These are phyloP conservation scores for Phaeotremella skinneri DNA, from an alignment of 768 basidiomycete species.

Conservation along the genomic window DNA sequence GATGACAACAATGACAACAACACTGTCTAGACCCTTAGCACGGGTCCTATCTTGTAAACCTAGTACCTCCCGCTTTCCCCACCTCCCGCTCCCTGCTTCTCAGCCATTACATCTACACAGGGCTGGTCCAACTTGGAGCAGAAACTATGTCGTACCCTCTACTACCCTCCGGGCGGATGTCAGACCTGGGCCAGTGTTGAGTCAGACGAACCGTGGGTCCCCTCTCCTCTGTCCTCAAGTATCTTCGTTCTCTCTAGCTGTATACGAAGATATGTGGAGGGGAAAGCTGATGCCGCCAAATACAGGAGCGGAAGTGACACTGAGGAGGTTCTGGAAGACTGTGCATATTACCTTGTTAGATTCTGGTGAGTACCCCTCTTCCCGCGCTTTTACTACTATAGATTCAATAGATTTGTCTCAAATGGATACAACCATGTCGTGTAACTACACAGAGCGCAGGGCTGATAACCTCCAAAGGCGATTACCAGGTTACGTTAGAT, in stretches of 20 bases:
- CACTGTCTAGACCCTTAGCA: neutral
- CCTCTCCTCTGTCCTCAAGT: neutral
- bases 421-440: neutral
- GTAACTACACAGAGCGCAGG: too few species aligned
- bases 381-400: neutral
- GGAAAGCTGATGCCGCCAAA: neutral
- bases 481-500: constrained; percentile 70
- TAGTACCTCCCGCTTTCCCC: neutral
- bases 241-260: neutral
- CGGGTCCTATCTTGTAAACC: neutral
- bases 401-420: constrained; percentile 32
- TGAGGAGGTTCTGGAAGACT: constrained; percentile 90
- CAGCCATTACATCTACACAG: too few species aligned
- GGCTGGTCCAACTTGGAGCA: neutral
- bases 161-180: constrained; percentile 19
- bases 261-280: neutral
- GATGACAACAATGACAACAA: neutral
- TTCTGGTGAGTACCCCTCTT: constrained; percentile 41
- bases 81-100: too few species aligned
- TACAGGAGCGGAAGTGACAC: constrained; percentile 77
- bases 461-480: constrained; percentile 21
- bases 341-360: constrained; percentile 68
- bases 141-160: neutral
- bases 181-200: constrained; percentile 38
- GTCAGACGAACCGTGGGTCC: constrained; percentile 46